Evolutionary conservation across 495 filamentous ascomycete species (phyloP), one percentile per base, ranked within the genome.

Genomic region (Podospora conica): DNA sequence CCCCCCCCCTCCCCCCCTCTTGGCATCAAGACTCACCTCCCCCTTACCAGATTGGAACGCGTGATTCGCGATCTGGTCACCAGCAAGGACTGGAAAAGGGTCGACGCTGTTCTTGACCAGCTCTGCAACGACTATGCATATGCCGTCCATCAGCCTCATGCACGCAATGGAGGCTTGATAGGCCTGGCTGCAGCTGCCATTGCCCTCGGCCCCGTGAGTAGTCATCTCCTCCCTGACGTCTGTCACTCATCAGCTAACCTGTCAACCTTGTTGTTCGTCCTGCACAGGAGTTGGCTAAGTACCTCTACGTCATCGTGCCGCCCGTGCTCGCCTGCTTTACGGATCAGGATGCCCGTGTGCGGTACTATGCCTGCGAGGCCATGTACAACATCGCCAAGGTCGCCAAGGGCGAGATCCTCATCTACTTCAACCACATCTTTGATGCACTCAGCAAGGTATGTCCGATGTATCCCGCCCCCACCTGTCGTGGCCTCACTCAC

Each of bases 371-470:
- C 57, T 99, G 96, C 79, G 96, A 99, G 84, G 95, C 93, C 78
- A 99, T 99, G 96, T 99, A 99, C 76, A 99, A 99, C 72, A 98
- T 99, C 72, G 93, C 96, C 68, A 98, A 98, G 80, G 95, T 98
- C 9, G 95, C 96, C 23, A 99, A 99, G 76, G 96, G 96, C 55
- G 96, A 99, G 75, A 95, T 96, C 29, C 75, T 98, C 66, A 83
- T 93, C 22, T 98, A 96, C 79, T 99, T 97, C 79, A 98, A 99
- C 75, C 88, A 97, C 60, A 93, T 98, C 55, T 99, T 99, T 73
- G 96, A 98, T 78, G 92, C 95, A 11, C 76, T 99, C 54, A 95
- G 93, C 78, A 99, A 97, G 86, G 94, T 97, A 78, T 67, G 78
- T 72, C 55, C 53, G 21, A 11, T 12, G 18, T 48, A 33, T 23